Evolutionary conservation across 192 early-diverging fungal genomes (phyloP).

Genomic region (Backusella tarrabulga): DNA sequence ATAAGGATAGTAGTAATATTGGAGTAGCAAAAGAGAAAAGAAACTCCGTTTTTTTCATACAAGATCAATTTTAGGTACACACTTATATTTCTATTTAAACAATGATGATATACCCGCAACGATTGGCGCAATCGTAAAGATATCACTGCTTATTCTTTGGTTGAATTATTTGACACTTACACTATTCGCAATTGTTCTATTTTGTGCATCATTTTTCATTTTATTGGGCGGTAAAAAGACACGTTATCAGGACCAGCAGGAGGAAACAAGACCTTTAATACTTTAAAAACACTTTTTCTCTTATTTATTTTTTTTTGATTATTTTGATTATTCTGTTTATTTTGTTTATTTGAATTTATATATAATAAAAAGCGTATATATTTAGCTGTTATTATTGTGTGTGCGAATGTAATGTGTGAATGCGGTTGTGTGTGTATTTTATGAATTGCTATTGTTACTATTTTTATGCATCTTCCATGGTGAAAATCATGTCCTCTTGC

Average conservation of each 20-base stretch:
- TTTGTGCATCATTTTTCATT: constrained; percentile 24
- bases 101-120: background rate
- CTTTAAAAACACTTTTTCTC: background rate
- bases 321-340: background rate
- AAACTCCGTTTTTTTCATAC: background rate
- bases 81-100: background rate
- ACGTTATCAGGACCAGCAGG: background rate
- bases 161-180: constrained; percentile 11
- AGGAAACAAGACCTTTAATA: constrained; percentile 19
- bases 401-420: background rate
- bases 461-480: background rate
- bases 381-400: background rate
- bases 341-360: background rate
- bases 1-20: background rate
- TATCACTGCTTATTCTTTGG: constrained; percentile 13
- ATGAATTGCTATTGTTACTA: background rate
- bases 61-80: constrained; percentile 6
- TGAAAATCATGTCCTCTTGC: background rate
- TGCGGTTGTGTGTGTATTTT: background rate
- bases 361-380: background rate
- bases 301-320: background rate
- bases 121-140: background rate
- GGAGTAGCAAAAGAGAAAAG: background rate
- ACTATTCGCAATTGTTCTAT: constrained; percentile 10
- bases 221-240: background rate